phyloP scores from a whole-genome alignment of 164 flowering plant genomes.

The Akebia trifoliata region DNA sequence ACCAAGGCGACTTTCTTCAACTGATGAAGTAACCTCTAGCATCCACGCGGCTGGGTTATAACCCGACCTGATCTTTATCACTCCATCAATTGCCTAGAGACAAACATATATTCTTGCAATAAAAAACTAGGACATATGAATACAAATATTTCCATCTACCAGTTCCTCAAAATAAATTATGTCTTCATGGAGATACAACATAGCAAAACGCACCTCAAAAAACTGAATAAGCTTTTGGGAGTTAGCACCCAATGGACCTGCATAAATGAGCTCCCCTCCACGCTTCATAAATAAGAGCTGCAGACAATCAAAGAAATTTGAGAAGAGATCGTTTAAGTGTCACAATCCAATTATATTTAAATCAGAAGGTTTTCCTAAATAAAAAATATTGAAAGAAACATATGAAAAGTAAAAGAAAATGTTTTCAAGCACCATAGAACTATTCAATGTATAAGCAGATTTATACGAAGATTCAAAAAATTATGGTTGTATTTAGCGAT shows the following conservation, averaged over 20 bases:
- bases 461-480: too few relatives aligned
- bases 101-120: not conserved
- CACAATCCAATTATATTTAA: not conserved
- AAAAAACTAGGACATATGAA: not conserved
- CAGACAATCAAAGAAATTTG: conserved; percentile 3
- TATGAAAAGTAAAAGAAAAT: not conserved
- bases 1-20: conserved; percentile 72
- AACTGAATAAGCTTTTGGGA: conserved; percentile 66
- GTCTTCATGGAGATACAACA: not conserved
- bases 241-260: conserved; percentile 80
- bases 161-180: not conserved
- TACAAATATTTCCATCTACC: not conserved
- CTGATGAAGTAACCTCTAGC: conserved; percentile 80
- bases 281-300: conserved; percentile 95
- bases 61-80: conserved; percentile 68
- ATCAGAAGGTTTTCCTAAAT: not conserved
- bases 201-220: conserved; percentile 59
- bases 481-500: too few relatives aligned
- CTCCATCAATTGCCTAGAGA: conserved; percentile 74
- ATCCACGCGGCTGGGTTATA: conserved; percentile 97
- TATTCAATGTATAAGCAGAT: too few relatives aligned
- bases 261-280: conserved; percentile 92
- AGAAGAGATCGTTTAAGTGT: not conserved
- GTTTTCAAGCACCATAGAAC: not conserved
- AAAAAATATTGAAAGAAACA: not conserved